Evolutionary conservation across 495 filamentous ascomycete species (phyloP).

Genomic region (Rhypophila decipiens): DNA sequence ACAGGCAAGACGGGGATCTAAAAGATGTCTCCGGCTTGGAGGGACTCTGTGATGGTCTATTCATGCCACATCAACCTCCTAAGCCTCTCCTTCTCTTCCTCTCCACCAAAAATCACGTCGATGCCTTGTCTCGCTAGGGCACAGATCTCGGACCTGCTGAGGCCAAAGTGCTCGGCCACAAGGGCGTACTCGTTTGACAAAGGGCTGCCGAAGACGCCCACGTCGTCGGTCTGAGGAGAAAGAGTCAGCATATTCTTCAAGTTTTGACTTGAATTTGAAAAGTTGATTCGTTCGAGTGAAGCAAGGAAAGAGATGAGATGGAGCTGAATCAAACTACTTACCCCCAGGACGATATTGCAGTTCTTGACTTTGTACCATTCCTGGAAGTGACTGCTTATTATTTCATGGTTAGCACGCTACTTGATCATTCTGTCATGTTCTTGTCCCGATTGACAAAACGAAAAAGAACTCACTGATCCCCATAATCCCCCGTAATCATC

Average conservation of each 20-base stretch:
- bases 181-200: constrained; percentile 77
- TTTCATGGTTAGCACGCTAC: not conserved
- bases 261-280: not conserved
- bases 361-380: constrained; percentile 33
- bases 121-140: constrained; percentile 50
- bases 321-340: constrained; percentile 11
- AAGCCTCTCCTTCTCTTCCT: constrained; percentile 55
- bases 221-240: constrained; percentile 71
- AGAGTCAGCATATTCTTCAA: not conserved
- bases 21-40: too few relatives aligned
- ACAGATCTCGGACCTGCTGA: constrained; percentile 50
- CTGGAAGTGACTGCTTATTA: constrained; percentile 19
- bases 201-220: constrained; percentile 73
- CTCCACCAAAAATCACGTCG: constrained; percentile 58
- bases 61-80: constrained; percentile 37
- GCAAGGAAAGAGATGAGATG: not conserved
- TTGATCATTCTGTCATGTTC: too few relatives aligned
- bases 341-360: constrained; percentile 30
- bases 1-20: too few relatives aligned
- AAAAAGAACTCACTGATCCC: constrained; percentile 42
- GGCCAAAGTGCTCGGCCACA: constrained; percentile 62
- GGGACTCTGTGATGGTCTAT: constrained; percentile 1
- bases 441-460: not conserved
- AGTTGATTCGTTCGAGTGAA: too few relatives aligned
- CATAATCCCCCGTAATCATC: constrained; percentile 64